phyloP scores from a whole-genome alignment of 2,329 filamentous ascomycete species.

The Purpureocillium takamizusanense region DNA sequence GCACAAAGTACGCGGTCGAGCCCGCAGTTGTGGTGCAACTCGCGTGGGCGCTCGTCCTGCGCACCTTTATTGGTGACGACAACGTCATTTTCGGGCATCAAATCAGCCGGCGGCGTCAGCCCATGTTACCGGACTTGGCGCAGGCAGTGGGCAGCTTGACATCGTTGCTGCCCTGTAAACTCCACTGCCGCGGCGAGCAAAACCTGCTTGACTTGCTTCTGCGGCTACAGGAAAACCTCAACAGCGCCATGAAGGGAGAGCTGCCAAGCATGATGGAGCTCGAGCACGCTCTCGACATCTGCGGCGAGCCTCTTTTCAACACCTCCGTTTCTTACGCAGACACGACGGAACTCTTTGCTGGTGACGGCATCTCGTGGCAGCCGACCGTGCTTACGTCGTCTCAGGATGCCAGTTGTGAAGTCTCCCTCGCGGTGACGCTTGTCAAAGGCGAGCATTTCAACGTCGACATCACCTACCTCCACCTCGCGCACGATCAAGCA shows the following conservation, averaged over 20 bases:
- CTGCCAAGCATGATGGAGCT: slow-evolving; percentile 36
- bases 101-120: slow-evolving; percentile 33
- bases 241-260: slow-evolving; percentile 15
- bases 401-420: slow-evolving; percentile 29
- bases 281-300: slow-evolving; percentile 34
- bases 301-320: slow-evolving; percentile 37
- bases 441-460: slow-evolving; percentile 26
- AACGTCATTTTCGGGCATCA: slow-evolving; percentile 47
- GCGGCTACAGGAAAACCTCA: too few relatives aligned
- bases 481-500: slow-evolving; percentile 33
- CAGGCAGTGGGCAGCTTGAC: slow-evolving; percentile 38
- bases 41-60: slow-evolving; percentile 51
- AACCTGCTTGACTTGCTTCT: too few relatives aligned
- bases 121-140: slow-evolving; percentile 29
- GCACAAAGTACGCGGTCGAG: slow-evolving; percentile 26
- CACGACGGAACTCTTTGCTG: slow-evolving; percentile 11
- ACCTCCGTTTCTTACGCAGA: slow-evolving; percentile 40
- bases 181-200: background rate
- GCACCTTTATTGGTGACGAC: slow-evolving; percentile 42
- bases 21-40: slow-evolving; percentile 43
- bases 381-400: slow-evolving; percentile 6
- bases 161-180: slow-evolving; percentile 23
- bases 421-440: slow-evolving; percentile 36
- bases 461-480: slow-evolving; percentile 33
- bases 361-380: slow-evolving; percentile 4